Base-by-base conservation (phyloP, 257 asterid genomes). In the Nicotiana attenuata region DNA sequence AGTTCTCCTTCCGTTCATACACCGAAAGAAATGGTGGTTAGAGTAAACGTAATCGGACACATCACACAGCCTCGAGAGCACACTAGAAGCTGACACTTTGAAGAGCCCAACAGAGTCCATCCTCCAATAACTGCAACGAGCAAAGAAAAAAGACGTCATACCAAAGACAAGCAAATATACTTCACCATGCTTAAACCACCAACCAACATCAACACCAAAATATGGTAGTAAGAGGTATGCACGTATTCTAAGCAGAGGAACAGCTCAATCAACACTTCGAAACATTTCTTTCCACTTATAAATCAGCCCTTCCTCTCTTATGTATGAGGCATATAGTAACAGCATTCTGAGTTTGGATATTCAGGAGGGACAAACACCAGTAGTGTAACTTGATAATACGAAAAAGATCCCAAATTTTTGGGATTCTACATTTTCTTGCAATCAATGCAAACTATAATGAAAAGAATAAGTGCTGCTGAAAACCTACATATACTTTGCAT, bases 71-170 rank as follows among this genome's bases (percentile, higher is more conserved):
- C 63, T 8, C 63, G 28, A 24, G 80, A 26, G 45, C 80, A 73
- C 26, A 73, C 26, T 24, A 50, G 63, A 75, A 75, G 45, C 24
- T 50, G 63, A 75, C 0, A 50, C 63, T 15, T 26, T 75, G 24
- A 75, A 24, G 63, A 75, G 45, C 63, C 63, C 61, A 26, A 15
- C 63, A 75, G 16, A 75, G 63, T 75, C 80, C 80, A 75, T 31
- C 76, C 83, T 68, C 31, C 20, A 64, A 75, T 16, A 24, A 50
- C 80, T 75, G 80, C 63, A 75, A 47, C 15, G 24, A 75, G 80
- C 41, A 75, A 75, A 26, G 45, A 15, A 75, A 75, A 24, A 50
- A 13, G 63, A 26, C 15, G 26, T 47, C 63, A 75, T 45, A 71
- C 38, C 60, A 45, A 45, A 71, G 47, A 11, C 3, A 13, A 13